Base-by-base conservation (phyloP, 1,139 yeast genomes). In the Hanseniaspora sp. region DNA sequence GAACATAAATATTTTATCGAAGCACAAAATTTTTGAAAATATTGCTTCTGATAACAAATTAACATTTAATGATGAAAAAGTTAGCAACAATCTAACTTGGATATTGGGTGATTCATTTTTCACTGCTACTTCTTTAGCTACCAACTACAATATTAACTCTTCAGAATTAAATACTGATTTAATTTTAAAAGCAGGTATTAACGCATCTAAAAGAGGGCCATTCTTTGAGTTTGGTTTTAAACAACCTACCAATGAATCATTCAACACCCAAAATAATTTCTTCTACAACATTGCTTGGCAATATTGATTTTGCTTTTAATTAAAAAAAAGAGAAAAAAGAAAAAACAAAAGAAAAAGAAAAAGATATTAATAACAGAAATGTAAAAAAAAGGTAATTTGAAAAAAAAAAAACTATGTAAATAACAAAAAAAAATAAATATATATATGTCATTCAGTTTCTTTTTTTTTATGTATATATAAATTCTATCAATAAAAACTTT, bases 361-460 rank as follows among this genome's bases (percentile, higher is more conserved):
- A 33, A 33, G 9, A 2, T 71, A 65, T 83, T 86, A 56, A 84
- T 73, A 15, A 88, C 82, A 52, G 87, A 70, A 18, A 80, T 72
- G 5, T 76, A 56, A 17, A 86, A 71, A 5, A 95, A 83, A 60
- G 82, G 68, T 41, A 83, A 65, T 67, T 90, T 86, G 62, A 83
- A 79, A 1, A 84, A 39, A 39, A 3, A 18, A 17, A 9, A 11
- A 11, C 40, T 37, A 11, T 40, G 30, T 40, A 41, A 41, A 41
- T 41, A 30, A 7, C 15, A 35, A 18, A 11, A 13, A 33, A 12
- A 15, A 34, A 45, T 3, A 8, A 35, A 45, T 1, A n/a, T 18
- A 8, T 33, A 33, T 33, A 33, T 33, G 35, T 33, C 11, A 13
- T 9, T 33, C 3, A 33, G 35, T 11, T 11, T 9, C 13, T 5